Conservation (phyloP, 106 monocot species). For the Phalaenopsis aphrodite region DNA sequence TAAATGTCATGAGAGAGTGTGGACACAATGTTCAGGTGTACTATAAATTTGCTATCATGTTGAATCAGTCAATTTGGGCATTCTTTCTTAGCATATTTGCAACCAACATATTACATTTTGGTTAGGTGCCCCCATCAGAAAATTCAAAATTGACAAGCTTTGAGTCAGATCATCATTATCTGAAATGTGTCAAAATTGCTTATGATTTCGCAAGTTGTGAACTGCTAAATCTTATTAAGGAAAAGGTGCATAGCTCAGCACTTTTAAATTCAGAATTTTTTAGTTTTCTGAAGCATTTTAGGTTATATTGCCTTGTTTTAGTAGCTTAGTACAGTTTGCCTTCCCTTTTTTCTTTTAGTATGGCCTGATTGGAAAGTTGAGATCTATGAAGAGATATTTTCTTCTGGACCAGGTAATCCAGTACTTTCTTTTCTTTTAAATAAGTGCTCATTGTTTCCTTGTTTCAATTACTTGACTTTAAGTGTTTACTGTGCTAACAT, state of each 20-base stretch:
- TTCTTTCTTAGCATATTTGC: neutral
- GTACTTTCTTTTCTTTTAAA: neutral
- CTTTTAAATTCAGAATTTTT: neutral
- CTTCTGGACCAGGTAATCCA: constrained; percentile 85
- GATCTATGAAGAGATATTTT: constrained; percentile 83
- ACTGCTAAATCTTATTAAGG: constrained; percentile 85
- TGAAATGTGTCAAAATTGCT: constrained; percentile 87
- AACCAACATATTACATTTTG: constrained; percentile 3
- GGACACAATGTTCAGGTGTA: constrained; percentile 90
- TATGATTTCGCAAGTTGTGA: constrained; percentile 92
- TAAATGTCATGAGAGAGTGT: constrained; percentile 99
- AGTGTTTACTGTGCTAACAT: neutral
- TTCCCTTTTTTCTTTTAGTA: constrained; percentile 38
- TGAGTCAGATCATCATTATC: constrained; percentile 79
- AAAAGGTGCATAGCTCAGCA: constrained; percentile 45
- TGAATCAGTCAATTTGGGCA: neutral
- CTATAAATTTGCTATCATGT: neutral
- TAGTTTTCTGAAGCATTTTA: neutral
- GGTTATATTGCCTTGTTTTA: neutral
- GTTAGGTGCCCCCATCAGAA: constrained; percentile 75
- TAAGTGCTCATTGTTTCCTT: neutral
- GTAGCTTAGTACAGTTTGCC: neutral
- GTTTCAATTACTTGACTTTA: neutral
- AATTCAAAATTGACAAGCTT: constrained; percentile 64
- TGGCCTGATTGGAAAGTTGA: constrained; percentile 75